Evolutionary conservation across 176 grass and related monocot genomes (phyloP).

Genomic region (Musa itinerans): DNA sequence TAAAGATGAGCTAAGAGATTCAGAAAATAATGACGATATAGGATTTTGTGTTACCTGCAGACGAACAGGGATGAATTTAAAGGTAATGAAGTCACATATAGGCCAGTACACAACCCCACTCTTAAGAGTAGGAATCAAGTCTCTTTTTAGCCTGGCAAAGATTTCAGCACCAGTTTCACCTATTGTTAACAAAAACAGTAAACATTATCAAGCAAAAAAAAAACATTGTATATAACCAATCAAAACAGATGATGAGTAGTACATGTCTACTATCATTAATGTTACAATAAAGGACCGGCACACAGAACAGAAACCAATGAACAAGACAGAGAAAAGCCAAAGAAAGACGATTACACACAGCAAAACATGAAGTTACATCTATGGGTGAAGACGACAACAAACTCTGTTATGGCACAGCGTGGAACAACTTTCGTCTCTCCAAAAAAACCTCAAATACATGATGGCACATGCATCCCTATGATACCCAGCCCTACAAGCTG

Average conservation of each 20-base stretch:
- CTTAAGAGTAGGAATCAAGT: conserved; percentile 68
- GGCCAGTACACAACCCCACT: conserved; percentile 91
- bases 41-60: conserved; percentile 49
- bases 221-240: no score
- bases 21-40: neutral
- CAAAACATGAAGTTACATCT: neutral
- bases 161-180: conserved; percentile 73
- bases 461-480: neutral
- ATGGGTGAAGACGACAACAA: neutral
- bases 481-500: neutral
- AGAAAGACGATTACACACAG: neutral
- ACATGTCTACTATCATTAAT: no score
- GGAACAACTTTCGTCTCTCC: neutral
- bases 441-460: neutral
- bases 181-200: conserved; percentile 23
- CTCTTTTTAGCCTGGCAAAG: conserved; percentile 80
- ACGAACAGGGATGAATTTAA: conserved; percentile 89
- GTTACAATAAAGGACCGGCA: no score
- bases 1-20: neutral
- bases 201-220: conserved; percentile 1
- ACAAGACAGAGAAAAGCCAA: neutral
- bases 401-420: neutral
- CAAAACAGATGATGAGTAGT: no score
- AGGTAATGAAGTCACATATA: conserved; percentile 91
- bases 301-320: no score